Base-by-base conservation (phyloP, 345 rosid species). In the Moricandia moricandioides region DNA sequence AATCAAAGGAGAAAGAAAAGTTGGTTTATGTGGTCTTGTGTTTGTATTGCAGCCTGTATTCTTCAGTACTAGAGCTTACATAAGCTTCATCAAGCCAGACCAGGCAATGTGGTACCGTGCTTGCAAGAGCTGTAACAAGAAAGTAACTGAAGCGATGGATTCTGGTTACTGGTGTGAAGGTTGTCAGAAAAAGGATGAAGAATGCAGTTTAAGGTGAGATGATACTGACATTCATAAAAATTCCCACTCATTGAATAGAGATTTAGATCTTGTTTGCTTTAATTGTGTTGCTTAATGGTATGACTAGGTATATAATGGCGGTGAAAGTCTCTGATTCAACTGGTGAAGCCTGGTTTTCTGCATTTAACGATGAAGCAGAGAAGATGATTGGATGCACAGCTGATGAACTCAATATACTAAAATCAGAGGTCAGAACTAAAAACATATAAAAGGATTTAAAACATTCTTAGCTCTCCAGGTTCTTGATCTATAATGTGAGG, bases 31-130 rank as follows among this genome's bases (percentile, higher is more conserved):
- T 14, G 35, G 8, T 68, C 30, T 49, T 69, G 40, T 78, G 47
- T 73, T 52, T 45, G 7, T 80, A 7, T 70, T 79, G 82, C 89
- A 95, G 97, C 99, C 99, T 66, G 86, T 81, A 58, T 92, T 74
- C 63, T 87, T 88, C 85, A 91, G 84, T 69, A 72, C 85, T 16
- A 87, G 88, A 75, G 93, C 87, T 56, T 91, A 67, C 72, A 73
- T 88, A 73, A 88, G 93, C 82, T 86, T 86, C 71, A 88, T 91
- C 82, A 91, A 74, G 88, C 84, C 94, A 62, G 98, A 91, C 37
- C 97, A 91, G 76, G 81, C 91, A 34, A 94, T 94, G 98, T 94
- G 97, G 97, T 94, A 91, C 77, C 88, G 91, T 10, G 98, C 95
- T 71, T 94, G 98, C 85, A 94, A 94, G 81, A 85, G 89, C 21